phyloP scores from a whole-genome alignment of 306 rosid species.

The Citrullus amarus region DNA sequence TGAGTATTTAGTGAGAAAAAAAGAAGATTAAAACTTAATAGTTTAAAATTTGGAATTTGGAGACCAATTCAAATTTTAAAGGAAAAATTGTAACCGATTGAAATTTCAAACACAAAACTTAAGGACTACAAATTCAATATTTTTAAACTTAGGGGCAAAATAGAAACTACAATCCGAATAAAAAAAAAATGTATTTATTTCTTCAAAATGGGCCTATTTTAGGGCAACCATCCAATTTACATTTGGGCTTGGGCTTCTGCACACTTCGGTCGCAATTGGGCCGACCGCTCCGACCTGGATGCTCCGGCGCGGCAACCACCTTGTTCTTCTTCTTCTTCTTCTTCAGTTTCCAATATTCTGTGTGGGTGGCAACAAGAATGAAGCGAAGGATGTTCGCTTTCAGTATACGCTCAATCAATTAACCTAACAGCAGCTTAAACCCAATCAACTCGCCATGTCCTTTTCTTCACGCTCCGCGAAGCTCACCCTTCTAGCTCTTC shows the following conservation, averaged over 20 bases:
- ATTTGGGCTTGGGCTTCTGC: not conserved
- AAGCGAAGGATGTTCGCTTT: not conserved
- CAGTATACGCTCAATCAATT: not conserved
- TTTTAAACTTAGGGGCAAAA: no score
- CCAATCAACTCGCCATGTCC: conserved; percentile 33
- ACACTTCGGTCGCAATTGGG: not conserved
- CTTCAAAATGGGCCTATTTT: not conserved
- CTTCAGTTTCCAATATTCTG: not conserved
- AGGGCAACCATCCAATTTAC: not conserved
- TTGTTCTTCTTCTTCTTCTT: not conserved
- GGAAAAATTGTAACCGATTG: no score
- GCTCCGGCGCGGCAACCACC: not conserved
- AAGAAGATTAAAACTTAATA: no score
- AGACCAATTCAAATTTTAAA: no score
- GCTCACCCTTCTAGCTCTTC: conserved; percentile 73
- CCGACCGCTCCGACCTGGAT: not conserved
- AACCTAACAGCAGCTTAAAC: not conserved
- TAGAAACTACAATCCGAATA: no score
- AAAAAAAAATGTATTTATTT: no score
- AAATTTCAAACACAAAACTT: no score
- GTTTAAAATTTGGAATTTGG: no score
- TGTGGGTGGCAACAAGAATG: not conserved
- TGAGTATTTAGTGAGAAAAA: no score
- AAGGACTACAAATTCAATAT: no score
- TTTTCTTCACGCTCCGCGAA: conserved; percentile 42